A percentile compares a stretch with the other conserved stretches of the same genome.
phyloP scores from a whole-genome alignment of 371 early-diverging fungal species.

The Rhizomucor pusillus region DNA sequence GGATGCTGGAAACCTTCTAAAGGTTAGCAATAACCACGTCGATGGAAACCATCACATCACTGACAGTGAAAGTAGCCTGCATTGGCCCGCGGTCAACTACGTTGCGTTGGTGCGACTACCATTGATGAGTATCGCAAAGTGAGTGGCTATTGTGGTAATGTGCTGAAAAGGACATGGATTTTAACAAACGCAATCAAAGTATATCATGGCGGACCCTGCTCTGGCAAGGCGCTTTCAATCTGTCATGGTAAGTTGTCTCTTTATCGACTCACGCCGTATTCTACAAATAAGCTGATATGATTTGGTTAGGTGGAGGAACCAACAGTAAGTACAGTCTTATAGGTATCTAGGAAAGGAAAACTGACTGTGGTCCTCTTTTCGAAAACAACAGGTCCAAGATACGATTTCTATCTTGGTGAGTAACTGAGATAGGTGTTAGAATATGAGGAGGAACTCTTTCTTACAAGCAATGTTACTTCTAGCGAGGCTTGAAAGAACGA shows the following conservation, averaged over 20 bases:
- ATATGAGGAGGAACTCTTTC: not conserved
- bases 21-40: constrained; percentile 21
- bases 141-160: too few relatives aligned
- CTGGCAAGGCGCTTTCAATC: constrained; percentile 86
- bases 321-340: constrained; percentile 13
- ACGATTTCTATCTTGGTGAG: constrained; percentile 75
- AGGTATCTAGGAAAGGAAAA: too few relatives aligned
- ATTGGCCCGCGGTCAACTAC: constrained; percentile 76
- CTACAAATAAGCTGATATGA: not conserved
- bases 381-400: constrained; percentile 61
- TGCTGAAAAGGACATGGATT: too few relatives aligned
- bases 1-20: constrained; percentile 84
- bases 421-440: not conserved
- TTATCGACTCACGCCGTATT: constrained; percentile 13
- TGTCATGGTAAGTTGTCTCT: constrained; percentile 57
- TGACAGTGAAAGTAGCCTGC: constrained; percentile 55
- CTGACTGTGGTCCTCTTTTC: not conserved
- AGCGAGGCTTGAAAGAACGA: constrained; percentile 76
- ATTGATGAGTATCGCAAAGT: constrained; percentile 80
- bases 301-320: constrained; percentile 49
- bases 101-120: constrained; percentile 90
- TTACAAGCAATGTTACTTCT: not conserved
- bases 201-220: constrained; percentile 86
- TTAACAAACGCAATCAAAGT: constrained; percentile 17
- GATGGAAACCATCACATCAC: too few relatives aligned